Evolutionary conservation across 495 filamentous ascomycete genomes (phyloP).

Genomic region (Tetracladium setigerum): DNA sequence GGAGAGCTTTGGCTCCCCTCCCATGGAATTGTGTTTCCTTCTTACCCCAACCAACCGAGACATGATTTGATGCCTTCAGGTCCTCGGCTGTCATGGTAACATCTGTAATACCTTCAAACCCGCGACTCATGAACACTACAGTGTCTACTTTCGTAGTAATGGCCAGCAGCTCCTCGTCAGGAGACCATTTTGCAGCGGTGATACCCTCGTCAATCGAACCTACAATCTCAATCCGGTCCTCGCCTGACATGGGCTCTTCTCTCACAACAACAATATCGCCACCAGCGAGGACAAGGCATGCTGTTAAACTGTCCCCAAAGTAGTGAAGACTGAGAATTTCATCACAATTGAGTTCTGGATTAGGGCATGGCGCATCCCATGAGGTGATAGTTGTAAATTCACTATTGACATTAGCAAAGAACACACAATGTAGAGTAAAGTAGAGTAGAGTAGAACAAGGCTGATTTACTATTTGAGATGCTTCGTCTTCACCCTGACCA

Average conservation of each 20-base stretch:
- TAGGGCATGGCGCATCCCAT: slow-evolving; percentile 76
- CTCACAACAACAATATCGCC: slow-evolving; percentile 84
- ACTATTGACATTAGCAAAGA: slow-evolving; percentile 16
- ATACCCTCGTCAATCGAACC: slow-evolving; percentile 91
- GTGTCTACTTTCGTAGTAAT: slow-evolving; percentile 74
- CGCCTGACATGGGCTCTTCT: slow-evolving; percentile 60
- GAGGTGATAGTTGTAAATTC: slow-evolving; percentile 56
- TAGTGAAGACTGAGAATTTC: slow-evolving; percentile 70
- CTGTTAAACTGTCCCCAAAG: slow-evolving; percentile 68
- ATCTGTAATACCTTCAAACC: slow-evolving; percentile 75
- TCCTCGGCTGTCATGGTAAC: slow-evolving; percentile 66
- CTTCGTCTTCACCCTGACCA: slow-evolving; percentile 45
- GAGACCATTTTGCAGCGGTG: slow-evolving; percentile 84
- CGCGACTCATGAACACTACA: slow-evolving; percentile 84
- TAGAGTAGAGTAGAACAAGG: background rate
- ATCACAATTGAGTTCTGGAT: slow-evolving; percentile 62
- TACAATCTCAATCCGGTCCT: slow-evolving; percentile 84
- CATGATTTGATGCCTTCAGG: slow-evolving; percentile 83
- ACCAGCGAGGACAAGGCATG: slow-evolving; percentile 77
- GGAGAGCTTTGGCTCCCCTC: slow-evolving; percentile 78
- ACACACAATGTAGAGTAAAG: background rate
- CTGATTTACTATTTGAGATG: slow-evolving; percentile 6
- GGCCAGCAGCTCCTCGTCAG: slow-evolving; percentile 84
- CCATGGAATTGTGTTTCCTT: slow-evolving; percentile 97
- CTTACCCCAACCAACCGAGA: slow-evolving; percentile 98